Base-by-base conservation (phyloP, 495 filamentous ascomycete species). In the Neurospora pannonica region DNA sequence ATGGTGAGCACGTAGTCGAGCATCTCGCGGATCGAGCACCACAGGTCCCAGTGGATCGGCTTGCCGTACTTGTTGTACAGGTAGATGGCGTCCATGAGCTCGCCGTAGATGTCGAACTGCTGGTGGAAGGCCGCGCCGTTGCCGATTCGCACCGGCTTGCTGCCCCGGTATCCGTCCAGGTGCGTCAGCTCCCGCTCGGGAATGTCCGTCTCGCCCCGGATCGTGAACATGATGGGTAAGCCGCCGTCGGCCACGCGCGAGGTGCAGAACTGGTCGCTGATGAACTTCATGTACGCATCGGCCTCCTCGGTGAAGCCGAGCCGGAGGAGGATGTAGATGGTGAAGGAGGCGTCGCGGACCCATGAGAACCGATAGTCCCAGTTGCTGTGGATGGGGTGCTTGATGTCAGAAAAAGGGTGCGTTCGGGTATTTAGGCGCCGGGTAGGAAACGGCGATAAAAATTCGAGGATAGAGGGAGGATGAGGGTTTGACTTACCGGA, bases 201-300 rank as follows among this genome's bases (percentile, higher is more conserved):
- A 71, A 93, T 90, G 42, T 92, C 90, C 38, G 88, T 92, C 70
- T 90, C 89, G 46, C 91, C 91, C 9, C 87, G 85, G 76, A 93
- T 92, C 17, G 89, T 92, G 75, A 93, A 92, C 91, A 93, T 93
- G 77, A 93, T 92, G 19, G 91, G 91, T 6, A 93, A 81, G n/a
- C 88, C 82, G 72, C 88, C 80, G 73, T 87, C 82, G 75, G 83
- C 24, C 39, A 79, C 73, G 72, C 85, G 77, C 43, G 86, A 82
- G 70, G 85, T 83, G 72, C 87, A 83, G 72, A 93, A 86, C 21
- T 90, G 88, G 72, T 90, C 89, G 79, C 87, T 91, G 76, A 93
- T 92, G 80, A 93, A 93, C 62, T 85, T 85, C 85, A 93, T 91
- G 78, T 93, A 93, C 19, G 90, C 86, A 76, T 93, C 90, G 11